These are phyloP conservation scores for Coemansia sp. DNA, from an alignment of 192 early-diverging fungal species.

Conservation along the genomic window DNA sequence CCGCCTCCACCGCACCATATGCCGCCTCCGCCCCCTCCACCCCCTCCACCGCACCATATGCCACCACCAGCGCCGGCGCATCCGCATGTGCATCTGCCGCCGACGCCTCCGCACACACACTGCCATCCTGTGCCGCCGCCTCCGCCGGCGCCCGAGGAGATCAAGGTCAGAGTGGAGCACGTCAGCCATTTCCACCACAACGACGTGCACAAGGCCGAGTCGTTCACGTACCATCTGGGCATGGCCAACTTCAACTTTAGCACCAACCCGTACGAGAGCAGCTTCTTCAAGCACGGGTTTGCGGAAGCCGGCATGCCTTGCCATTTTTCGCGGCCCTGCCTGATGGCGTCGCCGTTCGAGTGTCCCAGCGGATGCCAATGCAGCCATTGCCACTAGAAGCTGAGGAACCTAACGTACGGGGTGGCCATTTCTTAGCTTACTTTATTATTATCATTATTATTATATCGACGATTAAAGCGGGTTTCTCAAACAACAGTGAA, in stretches of 20 bases:
- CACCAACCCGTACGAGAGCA: slow-evolving; percentile 38
- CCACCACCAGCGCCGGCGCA: slow-evolving; percentile 3
- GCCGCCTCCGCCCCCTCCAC: not conserved
- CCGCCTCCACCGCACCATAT: not conserved
- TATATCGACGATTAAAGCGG: too few relatives aligned
- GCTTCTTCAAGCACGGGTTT: slow-evolving; percentile 48
- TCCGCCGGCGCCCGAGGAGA: not conserved
- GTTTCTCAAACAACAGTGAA: too few relatives aligned
- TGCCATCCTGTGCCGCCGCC: not conserved
- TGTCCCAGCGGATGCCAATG: slow-evolving; percentile 18
- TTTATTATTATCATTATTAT: not conserved
- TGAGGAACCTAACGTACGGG: too few relatives aligned
- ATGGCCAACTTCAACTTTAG: slow-evolving; percentile 43
- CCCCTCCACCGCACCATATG: not conserved
- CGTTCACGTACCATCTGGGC: slow-evolving; percentile 30
- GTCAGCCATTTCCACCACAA: slow-evolving; percentile 3
- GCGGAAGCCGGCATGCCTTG: slow-evolving; percentile 38
- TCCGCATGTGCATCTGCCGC: not conserved
- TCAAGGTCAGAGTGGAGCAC: slow-evolving; percentile 2
- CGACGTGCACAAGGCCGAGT: slow-evolving; percentile 14
- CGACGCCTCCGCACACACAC: not conserved
- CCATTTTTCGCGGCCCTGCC: slow-evolving; percentile 28
- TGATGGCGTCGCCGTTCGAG: slow-evolving; percentile 44
- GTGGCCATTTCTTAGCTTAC: too few relatives aligned
- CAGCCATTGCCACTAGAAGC: not conserved